Conservation (phyloP, 768 basidiomycete genomes). For the Agrocybe praecox region DNA sequence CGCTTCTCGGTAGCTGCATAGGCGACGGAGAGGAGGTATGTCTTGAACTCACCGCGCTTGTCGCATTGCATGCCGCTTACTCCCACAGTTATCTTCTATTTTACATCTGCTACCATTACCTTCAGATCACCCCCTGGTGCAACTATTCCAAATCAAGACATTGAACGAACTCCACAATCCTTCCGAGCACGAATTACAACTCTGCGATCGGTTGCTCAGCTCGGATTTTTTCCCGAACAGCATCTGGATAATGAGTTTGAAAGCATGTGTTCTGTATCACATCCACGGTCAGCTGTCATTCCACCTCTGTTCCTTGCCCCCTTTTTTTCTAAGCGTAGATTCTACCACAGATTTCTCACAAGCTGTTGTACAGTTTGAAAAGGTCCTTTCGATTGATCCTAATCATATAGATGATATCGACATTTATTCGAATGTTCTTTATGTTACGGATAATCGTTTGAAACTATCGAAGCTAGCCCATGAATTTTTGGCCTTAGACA, state of each 20-base stretch:
- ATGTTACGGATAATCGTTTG: conserved; percentile 87
- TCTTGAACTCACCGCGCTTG: conserved; percentile 5
- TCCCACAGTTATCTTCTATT: conserved; percentile 47
- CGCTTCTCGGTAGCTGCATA: conserved; percentile 75
- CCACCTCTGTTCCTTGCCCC: conserved; percentile 2
- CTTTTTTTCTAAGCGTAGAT: conserved; percentile 4
- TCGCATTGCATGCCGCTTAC: conserved; percentile 13
- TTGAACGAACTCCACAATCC: conserved; percentile 90
- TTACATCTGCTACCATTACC: conserved; percentile 50
- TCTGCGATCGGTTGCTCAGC: conserved; percentile 78
- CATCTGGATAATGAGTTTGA: conserved; percentile 83
- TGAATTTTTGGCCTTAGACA: conserved; percentile 85
- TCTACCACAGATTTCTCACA: conserved; percentile 74
- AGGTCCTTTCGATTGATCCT: conserved; percentile 79
- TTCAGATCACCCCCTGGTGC: conserved; percentile 50
- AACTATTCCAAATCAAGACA: conserved; percentile 83
- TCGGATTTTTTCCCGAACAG: conserved; percentile 79
- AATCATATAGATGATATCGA: conserved; percentile 94
- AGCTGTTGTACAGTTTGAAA: conserved; percentile 85
- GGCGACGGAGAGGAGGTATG: conserved; percentile 85
- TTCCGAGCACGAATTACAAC: conserved; percentile 78
- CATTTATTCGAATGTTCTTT: conserved; percentile 94
- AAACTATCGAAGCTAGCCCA: conserved; percentile 92
- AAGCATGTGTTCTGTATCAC: conserved; percentile 88
- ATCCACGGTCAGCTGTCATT: conserved; percentile 68